These are phyloP conservation scores for Magnaporthiopsis rhizophila DNA, from an alignment of 2,329 filamentous ascomycete species.

Conservation along the genomic window DNA sequence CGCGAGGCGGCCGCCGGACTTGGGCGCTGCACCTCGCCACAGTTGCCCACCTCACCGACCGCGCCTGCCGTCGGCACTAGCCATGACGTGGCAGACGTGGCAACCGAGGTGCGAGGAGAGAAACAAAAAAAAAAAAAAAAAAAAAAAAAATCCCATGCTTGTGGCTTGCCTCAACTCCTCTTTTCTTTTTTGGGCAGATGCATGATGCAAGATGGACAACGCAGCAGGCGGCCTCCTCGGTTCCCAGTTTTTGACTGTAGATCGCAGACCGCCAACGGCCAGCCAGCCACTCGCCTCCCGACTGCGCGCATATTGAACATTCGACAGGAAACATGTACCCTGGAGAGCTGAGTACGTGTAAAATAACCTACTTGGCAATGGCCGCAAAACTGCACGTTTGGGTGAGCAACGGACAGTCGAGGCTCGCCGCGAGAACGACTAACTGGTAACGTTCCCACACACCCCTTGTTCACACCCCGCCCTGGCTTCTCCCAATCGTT, in stretches of 20 bases:
- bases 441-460: no score
- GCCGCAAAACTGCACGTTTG: not conserved
- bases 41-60: not conserved
- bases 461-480: not conserved
- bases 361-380: not conserved
- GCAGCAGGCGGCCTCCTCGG: not conserved
- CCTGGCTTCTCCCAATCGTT: not conserved
- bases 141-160: not conserved
- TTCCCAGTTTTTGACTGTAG: not conserved
- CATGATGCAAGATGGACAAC: not conserved
- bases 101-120: not conserved
- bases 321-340: not conserved
- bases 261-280: not conserved
- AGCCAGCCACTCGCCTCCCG: not conserved
- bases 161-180: not conserved
- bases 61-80: not conserved
- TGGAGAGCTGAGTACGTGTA: not conserved
- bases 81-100: not conserved
- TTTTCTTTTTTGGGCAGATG: not conserved
- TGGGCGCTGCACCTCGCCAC: conserved; percentile 7
- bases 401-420: not conserved
- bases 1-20: not conserved
- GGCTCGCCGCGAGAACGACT: no score
- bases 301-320: not conserved
- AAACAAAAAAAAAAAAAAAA: no score